A percentile compares a stretch with the other conserved stretches of the same genome.
These are phyloP conservation scores for Bipolaris cookei DNA, from an alignment of 2,329 filamentous ascomycete genomes.

Conservation along the genomic window DNA sequence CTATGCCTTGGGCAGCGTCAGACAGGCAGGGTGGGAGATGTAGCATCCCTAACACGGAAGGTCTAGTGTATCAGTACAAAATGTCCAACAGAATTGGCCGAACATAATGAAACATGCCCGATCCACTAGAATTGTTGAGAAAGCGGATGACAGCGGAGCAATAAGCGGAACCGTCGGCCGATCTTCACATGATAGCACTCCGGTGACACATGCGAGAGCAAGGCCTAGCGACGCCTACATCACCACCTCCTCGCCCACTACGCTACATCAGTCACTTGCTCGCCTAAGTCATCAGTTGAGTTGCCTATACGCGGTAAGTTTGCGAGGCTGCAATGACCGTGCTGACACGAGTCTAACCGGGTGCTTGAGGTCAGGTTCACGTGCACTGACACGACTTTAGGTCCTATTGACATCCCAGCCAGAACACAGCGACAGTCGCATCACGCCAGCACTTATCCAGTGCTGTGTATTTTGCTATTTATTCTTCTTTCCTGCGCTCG, in stretches of 20 bases:
- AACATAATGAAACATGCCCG: conserved; percentile 33
- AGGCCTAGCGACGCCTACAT: conserved; percentile 19
- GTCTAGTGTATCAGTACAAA: conserved; percentile 22
- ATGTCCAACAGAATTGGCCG: conserved; percentile 27
- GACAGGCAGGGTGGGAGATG: conserved; percentile 19
- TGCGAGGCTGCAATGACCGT: conserved; percentile 23
- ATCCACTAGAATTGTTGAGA: conserved; percentile 23
- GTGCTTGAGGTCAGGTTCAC: conserved; percentile 23
- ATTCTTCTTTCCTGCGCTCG: conserved; percentile 18
- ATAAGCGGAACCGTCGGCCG: conserved; percentile 24
- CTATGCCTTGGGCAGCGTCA: conserved; percentile 24
- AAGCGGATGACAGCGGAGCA: conserved; percentile 22
- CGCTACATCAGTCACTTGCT: conserved; percentile 5
- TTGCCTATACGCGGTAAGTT: conserved; percentile 35
- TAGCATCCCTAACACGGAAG: conserved; percentile 22
- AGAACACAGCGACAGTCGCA: conserved; percentile 29
- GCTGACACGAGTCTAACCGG: conserved; percentile 25
- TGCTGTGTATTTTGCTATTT: conserved; percentile 9
- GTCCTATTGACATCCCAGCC: conserved; percentile 31
- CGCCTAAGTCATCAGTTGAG: conserved; percentile 16
- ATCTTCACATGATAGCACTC: conserved; percentile 39
- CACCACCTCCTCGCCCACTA: conserved; percentile 16
- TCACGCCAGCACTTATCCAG: conserved; percentile 17
- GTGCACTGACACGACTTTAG: conserved; percentile 31
- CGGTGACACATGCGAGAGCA: conserved; percentile 18